phyloP scores from a whole-genome alignment of 257 asterid genomes.

The Nicotiana paniculata region DNA sequence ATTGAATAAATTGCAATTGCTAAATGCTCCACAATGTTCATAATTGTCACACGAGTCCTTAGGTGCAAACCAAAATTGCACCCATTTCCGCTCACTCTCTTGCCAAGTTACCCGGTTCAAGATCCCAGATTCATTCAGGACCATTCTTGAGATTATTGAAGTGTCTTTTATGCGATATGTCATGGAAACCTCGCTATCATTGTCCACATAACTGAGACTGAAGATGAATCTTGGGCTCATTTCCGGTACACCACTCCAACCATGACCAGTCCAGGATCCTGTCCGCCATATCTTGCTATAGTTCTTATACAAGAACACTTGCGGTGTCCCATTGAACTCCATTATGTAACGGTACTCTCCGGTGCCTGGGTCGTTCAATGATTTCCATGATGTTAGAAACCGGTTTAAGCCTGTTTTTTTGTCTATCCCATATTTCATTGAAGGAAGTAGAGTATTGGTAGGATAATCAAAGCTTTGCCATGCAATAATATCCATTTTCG shows the following conservation, averaged over 20 bases:
- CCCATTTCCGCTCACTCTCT: slow-evolving; percentile 21
- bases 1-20: slow-evolving; percentile 17
- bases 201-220: slow-evolving; percentile 21
- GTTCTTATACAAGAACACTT: slow-evolving; percentile 7
- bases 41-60: slow-evolving; percentile 27
- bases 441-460: slow-evolving; percentile 37
- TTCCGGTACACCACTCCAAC: slow-evolving; percentile 32
- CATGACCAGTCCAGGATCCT: slow-evolving; percentile 38
- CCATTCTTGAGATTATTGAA: slow-evolving; percentile 21
- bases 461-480: slow-evolving; percentile 63
- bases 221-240: slow-evolving; percentile 27
- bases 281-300: slow-evolving; percentile 19
- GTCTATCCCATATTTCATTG: slow-evolving; percentile 30
- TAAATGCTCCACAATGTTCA: slow-evolving; percentile 18
- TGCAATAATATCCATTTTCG: slow-evolving; percentile 2
- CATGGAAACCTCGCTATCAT: slow-evolving; percentile 21
- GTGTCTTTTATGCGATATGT: slow-evolving; percentile 16
- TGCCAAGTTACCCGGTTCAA: slow-evolving; percentile 25
- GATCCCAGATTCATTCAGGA: slow-evolving; percentile 26
- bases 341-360: slow-evolving; percentile 24
- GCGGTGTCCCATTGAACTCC: slow-evolving; percentile 28
- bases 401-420: slow-evolving; percentile 22
- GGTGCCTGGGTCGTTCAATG: slow-evolving; percentile 26
- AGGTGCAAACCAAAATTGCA: slow-evolving; percentile 19
- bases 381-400: slow-evolving; percentile 38